phyloP scores from a whole-genome alignment of 495 filamentous ascomycete genomes.

The Penicillium nucicola region DNA sequence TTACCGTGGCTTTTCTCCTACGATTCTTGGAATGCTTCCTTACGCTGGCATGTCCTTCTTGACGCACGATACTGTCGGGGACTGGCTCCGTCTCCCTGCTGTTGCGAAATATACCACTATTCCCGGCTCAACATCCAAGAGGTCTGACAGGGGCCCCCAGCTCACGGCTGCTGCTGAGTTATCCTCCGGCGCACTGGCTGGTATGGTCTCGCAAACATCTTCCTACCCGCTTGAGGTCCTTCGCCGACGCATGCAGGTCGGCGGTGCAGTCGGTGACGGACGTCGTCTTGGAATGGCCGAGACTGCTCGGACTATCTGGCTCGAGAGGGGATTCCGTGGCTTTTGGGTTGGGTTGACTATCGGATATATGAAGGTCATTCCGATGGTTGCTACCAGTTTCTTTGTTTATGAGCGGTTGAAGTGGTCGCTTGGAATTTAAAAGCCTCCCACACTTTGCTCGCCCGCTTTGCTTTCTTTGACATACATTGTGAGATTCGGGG shows the following conservation, averaged over 20 bases:
- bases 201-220: conserved; percentile 82
- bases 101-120: conserved; percentile 68
- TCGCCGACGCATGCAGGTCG: conserved; percentile 90
- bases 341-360: conserved; percentile 94
- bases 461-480: conserved; percentile 2
- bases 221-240: conserved; percentile 94
- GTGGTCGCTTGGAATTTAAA: conserved; percentile 66
- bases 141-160: conserved; percentile 30
- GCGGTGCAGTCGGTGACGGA: conserved; percentile 88
- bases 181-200: conserved; percentile 76
- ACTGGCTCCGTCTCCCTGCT: conserved; percentile 66
- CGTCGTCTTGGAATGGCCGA: conserved; percentile 73
- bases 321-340: conserved; percentile 72
- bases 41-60: conserved; percentile 98
- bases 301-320: conserved; percentile 68
- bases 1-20: conserved; percentile 90
- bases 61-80: conserved; percentile 83
- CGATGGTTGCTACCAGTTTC: conserved; percentile 79
- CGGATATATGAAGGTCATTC: conserved; percentile 91
- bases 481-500: conserved; percentile 1
- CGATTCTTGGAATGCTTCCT: conserved; percentile 88
- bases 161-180: conserved; percentile 76
- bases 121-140: conserved; percentile 33
- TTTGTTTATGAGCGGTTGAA: conserved; percentile 82
- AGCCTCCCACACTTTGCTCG: background rate